Evolutionary conservation across 768 basidiomycete genomes (phyloP).

Genomic region (Rhodotorula diobovata): DNA sequence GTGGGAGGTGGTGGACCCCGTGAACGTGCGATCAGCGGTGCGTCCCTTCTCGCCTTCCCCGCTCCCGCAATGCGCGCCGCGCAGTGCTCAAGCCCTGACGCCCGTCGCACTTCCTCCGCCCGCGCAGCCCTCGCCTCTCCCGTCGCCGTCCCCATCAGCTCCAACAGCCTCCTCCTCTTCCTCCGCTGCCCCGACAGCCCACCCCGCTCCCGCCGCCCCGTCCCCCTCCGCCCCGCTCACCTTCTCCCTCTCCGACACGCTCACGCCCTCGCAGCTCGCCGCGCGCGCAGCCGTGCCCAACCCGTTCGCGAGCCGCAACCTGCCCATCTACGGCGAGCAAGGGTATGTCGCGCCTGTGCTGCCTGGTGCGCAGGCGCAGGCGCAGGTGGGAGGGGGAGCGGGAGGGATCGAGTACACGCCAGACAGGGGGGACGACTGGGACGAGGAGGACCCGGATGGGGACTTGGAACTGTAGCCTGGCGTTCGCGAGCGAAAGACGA

Average conservation of each 20-base stretch:
- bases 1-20: conserved; percentile 14
- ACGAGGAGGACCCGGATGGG: conserved; percentile 94
- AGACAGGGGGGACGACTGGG: conserved; percentile 87
- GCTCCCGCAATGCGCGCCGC: too few relatives aligned
- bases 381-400: conserved; percentile 46
- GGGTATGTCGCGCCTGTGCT: conserved; percentile 11
- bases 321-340: conserved; percentile 16
- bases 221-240: conserved; percentile 56
- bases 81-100: not conserved
- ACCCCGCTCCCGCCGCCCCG: not conserved
- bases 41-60: not conserved
- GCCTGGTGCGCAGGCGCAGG: conserved; percentile 5
- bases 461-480: conserved; percentile 69
- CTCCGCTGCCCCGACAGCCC: not conserved
- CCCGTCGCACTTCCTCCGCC: too few relatives aligned
- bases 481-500: too few relatives aligned
- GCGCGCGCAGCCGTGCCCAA: conserved; percentile 76
- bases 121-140: not conserved
- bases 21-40: not conserved
- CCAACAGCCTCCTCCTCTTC: not conserved
- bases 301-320: conserved; percentile 58
- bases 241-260: conserved; percentile 79
- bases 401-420: conserved; percentile 73
- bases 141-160: not conserved
- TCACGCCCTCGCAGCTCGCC: conserved; percentile 75